Base-by-base conservation (phyloP, 225 moss, liverwort and hornwort genomes). In the Marchantia polymorpha region DNA sequence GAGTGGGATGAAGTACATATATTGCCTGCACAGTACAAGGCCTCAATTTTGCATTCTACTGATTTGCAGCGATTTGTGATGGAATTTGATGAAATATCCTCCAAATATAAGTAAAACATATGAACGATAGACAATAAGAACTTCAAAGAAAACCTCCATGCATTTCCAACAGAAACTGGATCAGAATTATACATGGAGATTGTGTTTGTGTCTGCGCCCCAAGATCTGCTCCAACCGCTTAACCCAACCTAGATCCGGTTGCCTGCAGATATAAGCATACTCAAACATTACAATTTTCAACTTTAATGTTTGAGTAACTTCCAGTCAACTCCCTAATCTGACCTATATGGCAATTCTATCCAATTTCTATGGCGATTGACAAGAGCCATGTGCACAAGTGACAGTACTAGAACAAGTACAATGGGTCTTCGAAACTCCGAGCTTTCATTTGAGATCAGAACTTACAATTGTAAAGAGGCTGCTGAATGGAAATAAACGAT, bases 401-500 rank as follows among this genome's bases (percentile, higher is more conserved):
- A 23, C 15, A 50, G 50, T 50, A 39, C 11, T 61, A 19, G 8
- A 13, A 19, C 17, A 68, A 48, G 3, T 49, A 48, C 20, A 47
- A 29, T 20, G 20, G 23, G 46, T 69, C 46, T n/a, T 49, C 0
- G 65, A 65, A 27, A 64, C 10, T 5, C 58, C 22, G 10, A 61
- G 19, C 65, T 20, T 26, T 20, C n/a, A 49, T 71, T 9, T 49
- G 10, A 70, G 7, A 25, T 8, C 39, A 49, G 75, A 7, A 85
- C 93, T 93, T 81, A 99, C 97, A 99, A 10, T 83, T 94, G 88
- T 59, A 99, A 90, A 52, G 91, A 85, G 47, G 99, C 99, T 82
- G 88, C 93, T 30, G 99, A 99, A 86, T 99, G 99, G 77, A 99
- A 93, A 83, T 99, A 99, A 72, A 99, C 99, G 83, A 99, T 84